These are phyloP conservation scores for Dentipellis sp. DNA, from an alignment of 768 basidiomycete genomes.

Conservation along the genomic window DNA sequence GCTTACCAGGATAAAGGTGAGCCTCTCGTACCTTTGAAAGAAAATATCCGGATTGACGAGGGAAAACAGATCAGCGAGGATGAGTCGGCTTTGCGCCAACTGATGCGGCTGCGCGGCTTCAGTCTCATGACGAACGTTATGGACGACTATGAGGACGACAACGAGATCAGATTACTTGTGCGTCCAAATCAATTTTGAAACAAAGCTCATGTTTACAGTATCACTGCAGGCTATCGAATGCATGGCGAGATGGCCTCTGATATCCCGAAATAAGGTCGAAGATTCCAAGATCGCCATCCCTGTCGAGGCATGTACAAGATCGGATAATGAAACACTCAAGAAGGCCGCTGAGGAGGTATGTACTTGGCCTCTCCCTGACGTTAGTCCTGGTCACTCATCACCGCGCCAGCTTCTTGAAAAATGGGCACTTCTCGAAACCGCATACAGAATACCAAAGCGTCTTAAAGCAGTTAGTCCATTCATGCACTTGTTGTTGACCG, in stretches of 20 bases:
- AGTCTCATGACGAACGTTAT: slow-evolving; percentile 86
- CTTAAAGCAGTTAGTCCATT: slow-evolving; percentile 28
- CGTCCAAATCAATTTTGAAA: slow-evolving; percentile 19
- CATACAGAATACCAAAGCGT: slow-evolving; percentile 82
- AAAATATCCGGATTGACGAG: background rate
- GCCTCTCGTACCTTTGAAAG: slow-evolving; percentile 1
- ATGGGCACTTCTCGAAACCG: slow-evolving; percentile 72
- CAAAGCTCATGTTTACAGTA: background rate
- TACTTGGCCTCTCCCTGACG: background rate
- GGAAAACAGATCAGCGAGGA: slow-evolving; percentile 72
- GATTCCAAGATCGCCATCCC: slow-evolving; percentile 58
- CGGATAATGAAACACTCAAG: slow-evolving; percentile 49
- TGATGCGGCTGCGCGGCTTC: slow-evolving; percentile 90
- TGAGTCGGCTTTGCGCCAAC: slow-evolving; percentile 62
- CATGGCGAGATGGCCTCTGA: slow-evolving; percentile 71
- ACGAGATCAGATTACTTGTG: slow-evolving; percentile 64
- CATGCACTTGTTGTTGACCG: background rate
- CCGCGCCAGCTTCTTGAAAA: slow-evolving; percentile 55
- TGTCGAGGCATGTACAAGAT: slow-evolving; percentile 43
- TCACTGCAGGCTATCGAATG: slow-evolving; percentile 47
- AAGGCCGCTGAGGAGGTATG: slow-evolving; percentile 54
- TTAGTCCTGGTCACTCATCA: background rate
- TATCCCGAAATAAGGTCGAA: slow-evolving; percentile 86
- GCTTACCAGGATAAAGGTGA: slow-evolving; percentile 75
- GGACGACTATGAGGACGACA: slow-evolving; percentile 63